Evolutionary conservation across 1,139 yeast species (phyloP), one percentile per base, ranked within the genome.

Genomic region (Protomyces gravidus): DNA sequence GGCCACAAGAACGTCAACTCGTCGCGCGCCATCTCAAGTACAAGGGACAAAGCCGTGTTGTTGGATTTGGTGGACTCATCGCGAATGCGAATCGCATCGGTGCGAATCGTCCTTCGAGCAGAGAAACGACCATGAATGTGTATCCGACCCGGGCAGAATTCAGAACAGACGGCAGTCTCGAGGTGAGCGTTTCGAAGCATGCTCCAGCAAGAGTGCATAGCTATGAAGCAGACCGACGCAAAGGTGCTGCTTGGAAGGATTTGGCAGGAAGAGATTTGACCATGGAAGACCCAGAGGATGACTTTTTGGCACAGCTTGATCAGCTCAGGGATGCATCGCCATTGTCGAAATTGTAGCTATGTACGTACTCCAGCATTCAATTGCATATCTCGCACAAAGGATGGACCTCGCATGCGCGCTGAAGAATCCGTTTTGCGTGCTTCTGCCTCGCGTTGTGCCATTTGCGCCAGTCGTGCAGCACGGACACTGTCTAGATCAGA

Each of bases 41-140:
- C 11, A 32, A 39, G 2, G 36, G 58, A 15, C 30, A n/a, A 11
- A 32, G 27, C 5, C 47, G 36, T 13, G 19, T 53, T 25, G 51
- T 53, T 13, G 58, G 58, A 1, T 19, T 53, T 30, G 58, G 58
- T 25, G 58, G 58, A 5, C n/a, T 53, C 4, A n/a, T 53, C 17
- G 42, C 42, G 7, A 17, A 17, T 36, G 42, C 42, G 23, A 36
- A 36, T 17, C 19, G 21, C 5, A 23, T 17, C 11, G 42, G 42
- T n/a, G 21, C 19, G 21, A 36, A 36, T 36, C 42, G 42, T 5
- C 42, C 42, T 5, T 36, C 42, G 17, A 23, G 42, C 21, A 36
- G 42, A 23, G 42, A 36, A n/a, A 36, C 42, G 21, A 36, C 42
- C 3, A 5, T 36, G 42, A 5, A 6, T 15, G 42, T 36, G 11